These are phyloP conservation scores for Amauroascus niger DNA, from an alignment of 2,329 filamentous ascomycete species.

Conservation along the genomic window DNA sequence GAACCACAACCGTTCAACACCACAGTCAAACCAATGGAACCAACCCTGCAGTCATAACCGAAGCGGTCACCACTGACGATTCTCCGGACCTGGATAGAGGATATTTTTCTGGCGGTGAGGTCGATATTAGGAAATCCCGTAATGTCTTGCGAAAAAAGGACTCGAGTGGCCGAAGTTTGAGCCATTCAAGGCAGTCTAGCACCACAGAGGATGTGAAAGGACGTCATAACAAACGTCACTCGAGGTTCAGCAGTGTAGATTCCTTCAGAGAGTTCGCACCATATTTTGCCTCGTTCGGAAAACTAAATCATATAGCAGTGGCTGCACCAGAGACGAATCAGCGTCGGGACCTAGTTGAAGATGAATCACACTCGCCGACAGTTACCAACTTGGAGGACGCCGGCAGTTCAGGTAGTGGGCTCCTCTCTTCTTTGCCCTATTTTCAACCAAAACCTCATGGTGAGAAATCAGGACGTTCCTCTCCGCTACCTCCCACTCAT, in stretches of 20 bases:
- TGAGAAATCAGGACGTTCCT: slow-evolving; percentile 44
- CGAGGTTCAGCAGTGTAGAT: slow-evolving; percentile 67
- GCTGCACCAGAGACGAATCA: neutral
- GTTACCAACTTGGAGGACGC: slow-evolving; percentile 49
- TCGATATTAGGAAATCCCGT: slow-evolving; percentile 59
- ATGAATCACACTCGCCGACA: slow-evolving; percentile 42
- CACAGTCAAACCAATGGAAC: slow-evolving; percentile 27
- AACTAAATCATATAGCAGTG: slow-evolving; percentile 57
- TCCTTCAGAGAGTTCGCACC: slow-evolving; percentile 53
- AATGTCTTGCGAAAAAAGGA: slow-evolving; percentile 71
- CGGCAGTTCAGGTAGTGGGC: slow-evolving; percentile 31
- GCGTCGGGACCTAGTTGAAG: slow-evolving; percentile 24
- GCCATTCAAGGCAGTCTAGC: slow-evolving; percentile 62
- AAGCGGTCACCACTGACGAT: slow-evolving; percentile 22
- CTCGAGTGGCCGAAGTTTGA: slow-evolving; percentile 32
- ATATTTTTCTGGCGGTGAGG: slow-evolving; percentile 85
- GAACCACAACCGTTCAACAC: slow-evolving; percentile 23
- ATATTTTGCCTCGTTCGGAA: slow-evolving; percentile 47
- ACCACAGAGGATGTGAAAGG: slow-evolving; percentile 64
- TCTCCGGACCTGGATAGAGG: slow-evolving; percentile 65
- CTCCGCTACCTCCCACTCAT: slow-evolving; percentile 39
- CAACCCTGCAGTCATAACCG: slow-evolving; percentile 26
- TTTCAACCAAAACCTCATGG: slow-evolving; percentile 38
- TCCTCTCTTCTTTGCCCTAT: slow-evolving; percentile 41
- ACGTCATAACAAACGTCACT: slow-evolving; percentile 60